These are phyloP conservation scores for Penicillium sp. DNA, from an alignment of 2,329 filamentous ascomycete species.

Conservation along the genomic window DNA sequence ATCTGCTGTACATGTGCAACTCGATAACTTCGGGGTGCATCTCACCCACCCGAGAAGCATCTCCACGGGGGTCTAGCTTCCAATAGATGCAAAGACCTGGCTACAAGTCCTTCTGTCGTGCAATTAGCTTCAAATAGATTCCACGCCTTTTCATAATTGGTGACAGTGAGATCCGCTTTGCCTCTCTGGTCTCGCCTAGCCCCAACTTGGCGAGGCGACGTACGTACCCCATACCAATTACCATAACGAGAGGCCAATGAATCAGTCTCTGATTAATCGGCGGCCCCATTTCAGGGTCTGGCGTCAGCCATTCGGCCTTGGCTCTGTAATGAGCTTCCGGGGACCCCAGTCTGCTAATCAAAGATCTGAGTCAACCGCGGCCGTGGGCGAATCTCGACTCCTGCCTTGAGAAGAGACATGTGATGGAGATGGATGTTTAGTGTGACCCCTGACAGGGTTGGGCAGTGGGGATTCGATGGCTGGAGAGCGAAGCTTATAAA, in stretches of 20 bases:
- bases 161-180: not conserved
- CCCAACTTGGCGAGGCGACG: not conserved
- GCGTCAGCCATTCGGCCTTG: conserved; percentile 12
- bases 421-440: conserved; percentile 8
- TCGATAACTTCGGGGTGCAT: not conserved
- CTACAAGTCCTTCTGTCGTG: not conserved
- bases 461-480: not conserved
- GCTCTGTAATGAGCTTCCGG: conserved; percentile 9
- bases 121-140: not conserved
- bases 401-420: conserved; percentile 11
- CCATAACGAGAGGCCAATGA: not conserved
- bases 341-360: conserved; percentile 8
- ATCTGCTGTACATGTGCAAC: not conserved
- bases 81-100: conserved; percentile 1
- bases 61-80: not conserved
- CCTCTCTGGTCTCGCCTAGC: not conserved
- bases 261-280: conserved; percentile 1
- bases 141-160: not conserved
- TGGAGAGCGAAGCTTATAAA: conserved; percentile 22
- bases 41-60: not conserved
- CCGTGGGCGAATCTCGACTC: conserved; percentile 6
- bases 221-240: not conserved
- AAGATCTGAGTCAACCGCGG: conserved; percentile 20
- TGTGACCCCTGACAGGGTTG: conserved; percentile 10
- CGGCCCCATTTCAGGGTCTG: conserved; percentile 6